Evolutionary conservation across 345 rosid genomes (phyloP).

Genomic region (Eucalyptus globulus): DNA sequence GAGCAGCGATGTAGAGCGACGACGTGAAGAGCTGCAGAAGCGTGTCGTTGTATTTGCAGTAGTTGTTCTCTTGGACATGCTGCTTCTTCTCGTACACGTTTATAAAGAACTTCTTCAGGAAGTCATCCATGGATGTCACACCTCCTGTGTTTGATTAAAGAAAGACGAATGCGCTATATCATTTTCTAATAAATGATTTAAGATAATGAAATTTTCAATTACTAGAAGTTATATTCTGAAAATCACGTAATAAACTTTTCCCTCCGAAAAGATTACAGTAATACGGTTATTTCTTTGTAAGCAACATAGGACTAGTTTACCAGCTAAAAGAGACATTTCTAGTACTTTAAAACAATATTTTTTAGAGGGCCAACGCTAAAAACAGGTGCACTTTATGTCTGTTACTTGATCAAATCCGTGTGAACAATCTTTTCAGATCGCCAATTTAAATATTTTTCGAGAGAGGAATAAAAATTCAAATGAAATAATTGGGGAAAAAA

Average conservation of each 20-base stretch:
- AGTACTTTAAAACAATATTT: background rate
- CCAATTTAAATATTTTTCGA: background rate
- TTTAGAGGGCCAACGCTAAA: background rate
- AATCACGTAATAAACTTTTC: background rate
- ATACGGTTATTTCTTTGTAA: background rate
- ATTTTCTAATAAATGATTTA: background rate
- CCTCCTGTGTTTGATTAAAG: conserved; percentile 7
- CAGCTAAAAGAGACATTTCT: background rate
- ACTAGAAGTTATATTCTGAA: background rate
- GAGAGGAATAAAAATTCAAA: background rate
- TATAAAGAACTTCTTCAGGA: conserved; percentile 53
- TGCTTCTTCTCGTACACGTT: conserved; percentile 44
- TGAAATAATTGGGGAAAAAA: background rate
- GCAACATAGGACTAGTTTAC: background rate
- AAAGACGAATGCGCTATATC: background rate
- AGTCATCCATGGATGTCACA: conserved; percentile 74
- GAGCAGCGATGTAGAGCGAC: conserved; percentile 61
- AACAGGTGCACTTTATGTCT: background rate
- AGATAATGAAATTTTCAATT: background rate
- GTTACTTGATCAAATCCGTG: background rate
- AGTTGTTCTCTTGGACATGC: conserved; percentile 46
- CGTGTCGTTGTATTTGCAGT: conserved; percentile 61
- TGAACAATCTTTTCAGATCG: background rate
- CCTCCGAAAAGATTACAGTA: background rate
- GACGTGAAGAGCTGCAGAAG: conserved; percentile 67